Base-by-base conservation (phyloP, 495 filamentous ascomycete genomes). In the Penicillium lividum region DNA sequence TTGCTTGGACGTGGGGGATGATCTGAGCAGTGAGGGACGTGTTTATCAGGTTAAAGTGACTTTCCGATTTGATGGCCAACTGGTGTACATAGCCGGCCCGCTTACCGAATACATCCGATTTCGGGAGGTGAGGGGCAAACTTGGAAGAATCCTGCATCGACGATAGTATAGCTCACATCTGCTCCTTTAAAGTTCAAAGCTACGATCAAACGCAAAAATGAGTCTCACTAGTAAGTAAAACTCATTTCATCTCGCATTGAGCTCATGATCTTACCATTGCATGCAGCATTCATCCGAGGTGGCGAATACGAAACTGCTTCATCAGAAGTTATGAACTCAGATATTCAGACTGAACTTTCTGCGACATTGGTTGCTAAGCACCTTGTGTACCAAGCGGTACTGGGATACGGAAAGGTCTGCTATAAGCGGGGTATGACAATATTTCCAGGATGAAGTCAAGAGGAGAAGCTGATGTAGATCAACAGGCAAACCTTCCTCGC, bases 131-230 rank as follows among this genome's bases (percentile, higher is more conserved):
- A 49, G 22, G 50, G 25, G 38, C 30, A 25, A 16, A 34, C 38
- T 57, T 54, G 61, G 31, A 18, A 48, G 27, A 44, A 30, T 46
- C 38, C 0, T 40, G 13, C 38, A 40, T 40, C 38, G 3, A 38
- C 34, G 15, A 13, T 11, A 40, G 38, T 40, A 40, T 40, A 40
- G 15, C 15, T 40, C 38, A 40, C 38, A 3, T n/a, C 13, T 7
- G 10, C 38, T 38, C 13, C 10, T 38, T 40, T 16, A 13, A 16
- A 40, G 4, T 7, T 4, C 13, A 40, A 7, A 13, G 16, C 4
- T 40, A 40, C 38, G 15, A n/a, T 40, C 3, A n/a, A 16, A n/a
- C 38, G 38, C 38, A 40, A 40, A 40, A 40, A 40, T 40, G 38
- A 16, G 38, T 40, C 38, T 40, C 38, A 13, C 38, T 40, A 40